Base-by-base conservation (phyloP, 345 rosid species). In the Diplotaxis tenuifolia region DNA sequence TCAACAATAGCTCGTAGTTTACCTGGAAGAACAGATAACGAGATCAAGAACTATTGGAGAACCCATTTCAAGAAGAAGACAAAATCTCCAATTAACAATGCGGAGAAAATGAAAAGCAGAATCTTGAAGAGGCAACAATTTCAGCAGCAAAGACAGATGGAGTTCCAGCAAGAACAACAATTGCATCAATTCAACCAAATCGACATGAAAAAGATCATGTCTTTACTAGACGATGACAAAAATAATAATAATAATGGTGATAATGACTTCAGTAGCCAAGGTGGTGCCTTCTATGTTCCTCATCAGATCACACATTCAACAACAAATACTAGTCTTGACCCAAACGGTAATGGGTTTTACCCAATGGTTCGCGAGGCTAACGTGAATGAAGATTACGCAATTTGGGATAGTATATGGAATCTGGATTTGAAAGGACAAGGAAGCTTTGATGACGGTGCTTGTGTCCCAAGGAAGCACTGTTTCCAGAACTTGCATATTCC, bases 1-100 rank as follows among this genome's bases (percentile, higher is more conserved):
- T 89, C 97, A 3, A 89, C 97, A 9, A 92, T 92, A 60, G 97
- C 97, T 3, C 81, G 97, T 72, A 92, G 93, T 76, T 83, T 92
- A 83, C 97, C 97, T 96, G 0, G 97, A 23, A 23, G 25, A 23
- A 23, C 25, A 23, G 25, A 23, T 3, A 23, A 23, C 25, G 25
- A 23, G 25, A 23, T 23, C 25, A 23, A 23, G 25, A 23, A 23
- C 25, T 23, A 23, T 23, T 23, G 25, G 25, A 23, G 25, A 23
- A 23, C 25, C 25, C 25, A 23, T 23, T 23, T 23, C 25, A 23
- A 23, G 25, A 23, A 23, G 25, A 23, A 23, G 25, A 1, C 25
- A 23, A 23, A 23, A 23, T 23, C 25, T 23, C 25, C 25, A 23
- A 23, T 3, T 23, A 23, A 23, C 25, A 23, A 23, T 23, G 25